Percentiles rank a stretch among this genome's conserved stretches.
Conservation (phyloP, 345 rosid species). For the Pelargonium nanum region DNA sequence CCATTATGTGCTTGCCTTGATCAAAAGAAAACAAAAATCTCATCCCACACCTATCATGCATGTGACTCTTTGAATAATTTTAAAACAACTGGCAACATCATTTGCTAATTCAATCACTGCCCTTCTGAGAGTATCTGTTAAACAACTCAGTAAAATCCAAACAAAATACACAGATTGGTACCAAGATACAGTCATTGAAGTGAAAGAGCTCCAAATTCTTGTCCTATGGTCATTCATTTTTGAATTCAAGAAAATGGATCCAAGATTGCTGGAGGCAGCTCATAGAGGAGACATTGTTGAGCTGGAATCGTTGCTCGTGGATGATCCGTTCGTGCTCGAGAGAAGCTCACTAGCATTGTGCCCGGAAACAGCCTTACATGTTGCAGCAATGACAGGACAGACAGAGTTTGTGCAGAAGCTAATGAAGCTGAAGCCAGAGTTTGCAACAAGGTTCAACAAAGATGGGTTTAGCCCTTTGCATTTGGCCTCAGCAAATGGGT, state of each 20-base stretch:
- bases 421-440: background rate
- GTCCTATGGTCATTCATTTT: background rate
- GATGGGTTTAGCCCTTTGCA: conserved; percentile 13
- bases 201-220: background rate
- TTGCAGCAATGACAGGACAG: conserved; percentile 9
- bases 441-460: conserved; percentile 6
- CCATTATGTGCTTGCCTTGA: background rate
- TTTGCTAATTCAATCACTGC: background rate
- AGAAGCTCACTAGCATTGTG: background rate
- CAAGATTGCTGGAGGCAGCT: conserved; percentile 9
- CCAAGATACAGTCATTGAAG: background rate
- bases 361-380: conserved; percentile 6
- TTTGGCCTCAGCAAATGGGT: conserved; percentile 14
- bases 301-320: background rate
- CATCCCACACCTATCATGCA: background rate
- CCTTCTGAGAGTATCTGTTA: background rate
- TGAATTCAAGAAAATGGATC: conserved; percentile 7
- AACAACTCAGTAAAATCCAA: background rate
- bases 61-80: background rate
- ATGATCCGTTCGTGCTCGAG: conserved; percentile 8
- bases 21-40: background rate
- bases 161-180: background rate
- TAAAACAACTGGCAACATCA: background rate
- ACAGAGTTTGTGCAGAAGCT: conserved; percentile 7
- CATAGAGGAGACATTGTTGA: conserved; percentile 1